Conservation (phyloP, 2,329 filamentous ascomycete species). For the Aciculosporium take region DNA sequence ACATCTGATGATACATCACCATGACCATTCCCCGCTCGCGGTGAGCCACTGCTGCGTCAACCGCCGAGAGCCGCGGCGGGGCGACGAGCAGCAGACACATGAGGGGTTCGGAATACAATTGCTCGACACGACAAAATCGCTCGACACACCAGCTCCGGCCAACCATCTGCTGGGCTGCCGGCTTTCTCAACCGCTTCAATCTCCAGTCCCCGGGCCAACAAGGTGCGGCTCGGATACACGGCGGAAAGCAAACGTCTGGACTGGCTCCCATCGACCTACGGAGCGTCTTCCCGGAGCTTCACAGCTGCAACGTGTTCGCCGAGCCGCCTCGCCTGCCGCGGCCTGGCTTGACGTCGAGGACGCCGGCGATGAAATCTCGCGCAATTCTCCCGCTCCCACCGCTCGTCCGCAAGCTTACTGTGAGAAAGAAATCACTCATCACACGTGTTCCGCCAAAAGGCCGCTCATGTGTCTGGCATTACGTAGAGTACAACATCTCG, state of each 20-base stretch:
- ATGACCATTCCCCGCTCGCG: conserved; percentile 3
- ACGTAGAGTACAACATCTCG: background rate
- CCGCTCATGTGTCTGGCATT: background rate
- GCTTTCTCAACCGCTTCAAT: conserved; percentile 2
- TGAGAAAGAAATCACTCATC: background rate
- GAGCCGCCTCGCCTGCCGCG: conserved; percentile 7
- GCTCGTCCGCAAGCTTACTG: background rate
- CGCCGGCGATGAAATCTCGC: conserved; percentile 5
- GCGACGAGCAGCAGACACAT: background rate
- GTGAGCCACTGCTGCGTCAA: conserved; percentile 3
- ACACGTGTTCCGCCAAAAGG: background rate
- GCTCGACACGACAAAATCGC: too few relatives aligned
- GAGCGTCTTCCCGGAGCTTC: conserved; percentile 6
- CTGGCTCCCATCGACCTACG: background rate
- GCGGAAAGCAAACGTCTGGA: background rate
- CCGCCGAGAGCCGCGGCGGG: background rate
- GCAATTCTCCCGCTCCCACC: conserved; percentile 2
- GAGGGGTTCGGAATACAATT: too few relatives aligned
- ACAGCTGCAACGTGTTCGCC: conserved; percentile 6
- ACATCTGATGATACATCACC: conserved; percentile 7
- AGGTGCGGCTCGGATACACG: background rate
- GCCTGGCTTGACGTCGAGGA: background rate
- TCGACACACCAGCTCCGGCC: background rate
- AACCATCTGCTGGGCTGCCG: background rate
- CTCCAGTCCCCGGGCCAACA: background rate